These are phyloP conservation scores for Globisporangium barbulae DNA, from an alignment of 352 stramenopile species.

Conservation along the genomic window DNA sequence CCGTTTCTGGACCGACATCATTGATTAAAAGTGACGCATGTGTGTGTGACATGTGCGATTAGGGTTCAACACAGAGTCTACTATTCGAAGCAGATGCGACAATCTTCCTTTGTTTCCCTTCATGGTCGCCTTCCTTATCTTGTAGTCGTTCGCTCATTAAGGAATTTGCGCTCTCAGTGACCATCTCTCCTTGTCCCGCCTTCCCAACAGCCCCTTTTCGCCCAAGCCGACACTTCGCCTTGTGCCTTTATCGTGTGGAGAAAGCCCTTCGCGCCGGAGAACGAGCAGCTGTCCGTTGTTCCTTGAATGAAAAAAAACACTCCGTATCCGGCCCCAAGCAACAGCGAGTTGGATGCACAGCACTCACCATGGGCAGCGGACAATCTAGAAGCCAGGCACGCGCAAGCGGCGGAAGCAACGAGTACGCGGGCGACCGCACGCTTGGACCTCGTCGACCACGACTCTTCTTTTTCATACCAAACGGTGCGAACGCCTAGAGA, in stretches of 20 bases:
- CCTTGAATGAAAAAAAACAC: conserved; percentile 24
- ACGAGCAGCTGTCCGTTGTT: conserved; percentile 11
- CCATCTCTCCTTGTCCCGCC: conserved; percentile 10
- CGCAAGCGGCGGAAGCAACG: not conserved
- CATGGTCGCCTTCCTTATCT: not conserved
- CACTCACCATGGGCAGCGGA: conserved; percentile 16
- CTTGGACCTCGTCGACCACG: conserved; percentile 21
- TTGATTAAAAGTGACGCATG: conserved; percentile 5
- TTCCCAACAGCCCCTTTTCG: not conserved
- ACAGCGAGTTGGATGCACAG: conserved; percentile 17
- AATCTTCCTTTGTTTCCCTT: not conserved
- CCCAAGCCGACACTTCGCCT: not conserved
- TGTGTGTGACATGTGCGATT: not conserved
- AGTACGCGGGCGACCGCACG: conserved; percentile 1
- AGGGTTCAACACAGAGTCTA: not conserved
- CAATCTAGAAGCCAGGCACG: conserved; percentile 13
- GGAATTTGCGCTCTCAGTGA: conserved; percentile 15
- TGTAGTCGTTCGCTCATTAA: conserved; percentile 4
- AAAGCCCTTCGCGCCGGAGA: conserved; percentile 15
- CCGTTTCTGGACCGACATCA: not conserved
- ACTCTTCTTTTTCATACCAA: conserved; percentile 62
- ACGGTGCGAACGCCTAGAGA: conserved; percentile 63
- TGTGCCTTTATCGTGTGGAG: conserved; percentile 11
- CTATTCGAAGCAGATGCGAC: not conserved
- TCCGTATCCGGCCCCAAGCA: conserved; percentile 16